Evolutionary conservation across 2,329 filamentous ascomycete genomes (phyloP), one percentile per base, ranked within the genome.

Genomic region (Podosphaera xanthii): DNA sequence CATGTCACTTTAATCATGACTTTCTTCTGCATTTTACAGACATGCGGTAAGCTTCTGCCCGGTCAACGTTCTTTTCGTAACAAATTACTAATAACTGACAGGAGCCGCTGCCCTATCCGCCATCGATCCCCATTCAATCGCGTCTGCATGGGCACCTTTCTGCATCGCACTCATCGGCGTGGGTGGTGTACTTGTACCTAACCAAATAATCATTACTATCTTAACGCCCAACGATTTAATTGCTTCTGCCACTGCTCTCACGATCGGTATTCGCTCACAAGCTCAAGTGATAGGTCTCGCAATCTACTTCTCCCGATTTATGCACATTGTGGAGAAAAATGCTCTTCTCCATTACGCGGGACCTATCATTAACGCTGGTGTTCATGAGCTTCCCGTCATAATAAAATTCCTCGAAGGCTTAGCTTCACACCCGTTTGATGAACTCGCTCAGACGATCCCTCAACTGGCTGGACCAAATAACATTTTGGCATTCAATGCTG

Each of bases 161-260:
- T 71, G 78, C 12, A 66, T 85, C 3, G 80, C 81, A 1, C 77
- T 79, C 3, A 68, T 85, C 2, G 83, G 83, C 5, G 79, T 85
- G 3, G 83, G 82, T 5, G 82, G 80, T 1, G 82, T 86, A 57
- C 77, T 85, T 14, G 78, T 86, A 4, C 83, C 82, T 83, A 42
- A 79, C 0, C 81, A 79, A 0, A 82, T 85, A 63, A 82, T 86
- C 60, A 79, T 80, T 5, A 82, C 80, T 8, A 84, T 86, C 64
- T 80, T 85, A 63, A 84, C 81, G 61, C 82, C 83, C 0, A 79
- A 83, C 65, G 82, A 86, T 59, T 73, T 86, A 4, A 86, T 87
- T 62, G 83, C 81, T 31, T 56, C 52, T 35, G 75, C 85, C 53
- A 78, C 82, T 0, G 81, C 83, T 4, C 72, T 87, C 31, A 85